Evolutionary conservation across 106 monocot species (phyloP).

Genomic region (Hemerocallis citrina): DNA sequence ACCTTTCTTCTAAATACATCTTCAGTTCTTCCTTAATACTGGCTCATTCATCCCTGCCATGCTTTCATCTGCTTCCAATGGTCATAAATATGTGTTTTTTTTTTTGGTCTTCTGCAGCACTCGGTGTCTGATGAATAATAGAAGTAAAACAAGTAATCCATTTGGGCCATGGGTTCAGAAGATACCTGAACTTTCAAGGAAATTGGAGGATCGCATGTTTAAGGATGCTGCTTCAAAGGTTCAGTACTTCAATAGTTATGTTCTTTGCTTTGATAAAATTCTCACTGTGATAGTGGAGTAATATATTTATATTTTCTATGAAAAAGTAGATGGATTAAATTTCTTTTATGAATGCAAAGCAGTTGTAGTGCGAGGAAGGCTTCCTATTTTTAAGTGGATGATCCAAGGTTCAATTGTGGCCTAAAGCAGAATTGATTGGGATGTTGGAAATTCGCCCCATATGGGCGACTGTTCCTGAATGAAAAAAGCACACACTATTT

Average conservation of each 20-base stretch:
- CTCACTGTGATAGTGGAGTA: no score
- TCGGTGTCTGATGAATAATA: constrained; percentile 26
- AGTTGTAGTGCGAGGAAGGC: no score
- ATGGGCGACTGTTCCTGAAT: no score
- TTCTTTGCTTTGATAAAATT: no score
- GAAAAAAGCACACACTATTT: no score
- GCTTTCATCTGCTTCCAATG: neutral
- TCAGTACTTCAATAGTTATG: neutral
- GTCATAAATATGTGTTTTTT: neutral
- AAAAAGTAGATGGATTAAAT: neutral
- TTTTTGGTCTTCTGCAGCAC: neutral
- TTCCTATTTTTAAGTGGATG: no score
- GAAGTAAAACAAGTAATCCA: constrained; percentile 15
- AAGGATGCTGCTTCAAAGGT: constrained; percentile 54
- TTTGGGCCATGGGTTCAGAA: constrained; percentile 24
- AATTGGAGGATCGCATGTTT: constrained; percentile 44
- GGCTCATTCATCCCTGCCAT: neutral
- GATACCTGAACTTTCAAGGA: constrained; percentile 41
- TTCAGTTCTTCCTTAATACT: neutral
- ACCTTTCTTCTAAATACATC: neutral
- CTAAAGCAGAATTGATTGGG: no score
- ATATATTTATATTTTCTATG: neutral
- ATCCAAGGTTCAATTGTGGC: no score
- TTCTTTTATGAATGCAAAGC: no score
- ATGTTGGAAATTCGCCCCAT: no score